phyloP scores from a whole-genome alignment of 192 early-diverging fungal species.

The Podila epicladia region DNA sequence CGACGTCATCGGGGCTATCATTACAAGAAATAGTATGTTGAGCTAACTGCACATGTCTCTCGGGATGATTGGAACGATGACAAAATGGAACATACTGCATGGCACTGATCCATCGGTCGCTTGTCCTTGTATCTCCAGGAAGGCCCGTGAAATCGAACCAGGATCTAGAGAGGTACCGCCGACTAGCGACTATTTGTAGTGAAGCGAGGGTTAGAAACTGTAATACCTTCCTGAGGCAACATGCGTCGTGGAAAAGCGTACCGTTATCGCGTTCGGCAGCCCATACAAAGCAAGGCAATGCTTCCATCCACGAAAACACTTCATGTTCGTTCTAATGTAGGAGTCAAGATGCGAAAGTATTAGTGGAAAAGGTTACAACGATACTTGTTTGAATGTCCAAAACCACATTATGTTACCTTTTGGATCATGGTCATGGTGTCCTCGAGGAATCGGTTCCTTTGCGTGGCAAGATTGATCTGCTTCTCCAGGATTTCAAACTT shows the following conservation, averaged over 20 bases:
- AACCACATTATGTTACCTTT: slow-evolving; percentile 9
- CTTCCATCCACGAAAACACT: slow-evolving; percentile 53
- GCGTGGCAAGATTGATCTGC: slow-evolving; percentile 25
- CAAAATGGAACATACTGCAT: slow-evolving; percentile 40
- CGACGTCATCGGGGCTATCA: slow-evolving; percentile 47
- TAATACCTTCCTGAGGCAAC: neutral
- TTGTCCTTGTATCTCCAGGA: slow-evolving; percentile 36
- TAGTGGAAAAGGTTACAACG: neutral
- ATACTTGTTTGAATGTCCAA: no score
- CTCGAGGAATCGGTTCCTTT: slow-evolving; percentile 30
- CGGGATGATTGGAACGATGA: no score
- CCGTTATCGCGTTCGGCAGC: slow-evolving; percentile 42
- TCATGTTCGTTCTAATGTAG: slow-evolving; percentile 37
- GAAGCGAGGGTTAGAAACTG: neutral
- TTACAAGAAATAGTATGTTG: neutral
- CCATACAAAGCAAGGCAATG: slow-evolving; percentile 49
- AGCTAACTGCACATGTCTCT: neutral
- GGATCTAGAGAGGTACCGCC: slow-evolving; percentile 39
- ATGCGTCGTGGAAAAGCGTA: neutral
- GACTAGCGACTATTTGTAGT: slow-evolving; percentile 20
- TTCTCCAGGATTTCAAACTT: slow-evolving; percentile 21
- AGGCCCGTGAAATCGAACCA: slow-evolving; percentile 50
- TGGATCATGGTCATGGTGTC: slow-evolving; percentile 42
- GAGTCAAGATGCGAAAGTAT: neutral
- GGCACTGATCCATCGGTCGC: slow-evolving; percentile 46